Percentiles rank a stretch among this genome's conserved stretches.
These are phyloP conservation scores for Microdochium nivale DNA, from an alignment of 2,329 filamentous ascomycete genomes.

Conservation along the genomic window DNA sequence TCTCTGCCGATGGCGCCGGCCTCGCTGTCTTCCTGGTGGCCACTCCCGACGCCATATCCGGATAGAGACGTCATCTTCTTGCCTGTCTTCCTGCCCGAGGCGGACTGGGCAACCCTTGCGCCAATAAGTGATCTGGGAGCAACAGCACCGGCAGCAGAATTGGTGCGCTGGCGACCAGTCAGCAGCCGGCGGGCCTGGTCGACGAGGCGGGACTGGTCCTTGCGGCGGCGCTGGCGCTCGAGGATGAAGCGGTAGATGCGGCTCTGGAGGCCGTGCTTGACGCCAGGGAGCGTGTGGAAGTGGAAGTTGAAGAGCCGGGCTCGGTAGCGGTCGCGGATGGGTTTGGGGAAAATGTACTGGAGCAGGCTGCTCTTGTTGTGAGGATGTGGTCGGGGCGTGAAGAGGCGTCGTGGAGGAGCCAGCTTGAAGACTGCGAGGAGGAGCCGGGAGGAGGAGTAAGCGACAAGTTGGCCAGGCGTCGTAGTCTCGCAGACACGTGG, in stretches of 20 bases:
- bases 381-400: conserved; percentile 24
- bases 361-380: conserved; percentile 43
- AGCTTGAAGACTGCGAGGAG: conserved; percentile 21
- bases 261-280: conserved; percentile 65
- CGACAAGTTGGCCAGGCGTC: too few relatives aligned
- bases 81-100: conserved; percentile 9
- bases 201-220: conserved; percentile 36
- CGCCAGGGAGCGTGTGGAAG: conserved; percentile 63
- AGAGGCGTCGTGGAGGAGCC: conserved; percentile 35
- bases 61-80: conserved; percentile 22
- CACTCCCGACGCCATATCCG: conserved; percentile 21
- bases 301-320: conserved; percentile 61
- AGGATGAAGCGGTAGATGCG: conserved; percentile 70
- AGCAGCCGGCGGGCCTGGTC: conserved; percentile 39
- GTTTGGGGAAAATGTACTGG: conserved; percentile 60
- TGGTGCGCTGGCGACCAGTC: conserved; percentile 24
- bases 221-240: conserved; percentile 48
- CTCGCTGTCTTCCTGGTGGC: conserved; percentile 21
- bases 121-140: conserved; percentile 1
- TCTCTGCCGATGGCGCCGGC: conserved; percentile 35
- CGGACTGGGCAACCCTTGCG: conserved; percentile 5
- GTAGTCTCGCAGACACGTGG: not conserved
- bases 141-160: not conserved
- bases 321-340: conserved; percentile 52
- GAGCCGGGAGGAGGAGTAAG: too few relatives aligned